Conservation (phyloP, 1,284 basidiomycete species). For the Cryptococcus deneoformans region DNA sequence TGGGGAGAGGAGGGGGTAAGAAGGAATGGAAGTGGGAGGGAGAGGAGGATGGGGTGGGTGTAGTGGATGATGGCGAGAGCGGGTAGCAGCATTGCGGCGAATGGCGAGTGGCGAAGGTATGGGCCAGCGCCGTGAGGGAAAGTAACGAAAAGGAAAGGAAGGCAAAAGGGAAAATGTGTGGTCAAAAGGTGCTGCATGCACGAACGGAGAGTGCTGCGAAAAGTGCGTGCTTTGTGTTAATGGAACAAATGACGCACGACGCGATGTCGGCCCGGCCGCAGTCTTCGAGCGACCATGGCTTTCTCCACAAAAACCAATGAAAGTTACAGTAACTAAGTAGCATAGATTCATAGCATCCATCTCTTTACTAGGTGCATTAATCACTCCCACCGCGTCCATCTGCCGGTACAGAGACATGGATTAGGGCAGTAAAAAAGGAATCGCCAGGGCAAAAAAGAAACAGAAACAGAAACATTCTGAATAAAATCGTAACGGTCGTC, state of each 20-base stretch:
- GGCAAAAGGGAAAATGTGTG: background rate
- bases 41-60: slow-evolving; percentile 29
- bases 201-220: background rate
- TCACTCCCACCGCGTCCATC: no score
- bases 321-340: no score
- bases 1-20: slow-evolving; percentile 14
- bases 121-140: background rate
- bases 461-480: no score
- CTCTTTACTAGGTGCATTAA: no score
- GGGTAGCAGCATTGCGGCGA: slow-evolving; percentile 10
- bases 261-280: background rate
- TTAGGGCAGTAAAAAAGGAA: background rate
- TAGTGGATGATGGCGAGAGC: slow-evolving; percentile 24
- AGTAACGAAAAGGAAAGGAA: background rate
- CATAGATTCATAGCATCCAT: no score
- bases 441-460: no score
- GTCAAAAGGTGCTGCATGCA: background rate
- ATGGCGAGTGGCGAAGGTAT: background rate
- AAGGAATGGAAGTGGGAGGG: slow-evolving; percentile 32
- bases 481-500: background rate
- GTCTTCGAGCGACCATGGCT: no score
- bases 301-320: no score
- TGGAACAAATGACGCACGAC: background rate
- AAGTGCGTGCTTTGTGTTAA: background rate
- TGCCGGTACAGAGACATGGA: no score